Evolutionary conservation across 2,329 filamentous ascomycete species (phyloP), one percentile per base, ranked within the genome.

Genomic region (Didymella segeticola): DNA sequence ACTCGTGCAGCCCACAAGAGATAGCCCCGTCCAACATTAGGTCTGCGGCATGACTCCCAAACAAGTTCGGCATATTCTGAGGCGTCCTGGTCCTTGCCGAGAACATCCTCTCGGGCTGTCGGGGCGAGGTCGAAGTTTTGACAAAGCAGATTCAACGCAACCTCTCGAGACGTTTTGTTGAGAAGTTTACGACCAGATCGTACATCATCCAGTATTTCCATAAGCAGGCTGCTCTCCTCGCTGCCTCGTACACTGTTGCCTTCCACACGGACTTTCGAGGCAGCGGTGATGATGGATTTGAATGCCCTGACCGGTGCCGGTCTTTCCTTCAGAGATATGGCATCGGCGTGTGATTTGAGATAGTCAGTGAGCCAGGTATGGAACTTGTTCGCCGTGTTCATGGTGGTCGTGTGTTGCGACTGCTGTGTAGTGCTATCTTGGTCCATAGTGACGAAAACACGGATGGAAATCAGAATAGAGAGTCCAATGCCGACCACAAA

Each of bases 391-490:
- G 91, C 89, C 66, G 89, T 93, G 55, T 80, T 85, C 79, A 92
- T 86, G 0, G 91, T 96, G 5, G 84, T 83, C 60, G 84, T 83
- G 71, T 93, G 89, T 63, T 96, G 90, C 54, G 84, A 91, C 69
- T 96, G 90, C 64, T 96, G 91, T 0, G 90, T 93, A 4, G 89
- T 93, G 64, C 86, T 91, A 11, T 89, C 86, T 64, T 92, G 88
- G 26, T 84, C 86, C 1, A 88, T 89, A 36, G 87, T 84, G 14
- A 96, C 78, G 65, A 96, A 93, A 8, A 87, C 83, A 37, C 88
- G 84, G 17, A 98, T 79, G 2, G 91, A 92, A 3, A 92, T 86
- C 3, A 98, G 78, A 0, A 89, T 89, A 1, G 91, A 91, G 15
- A 97, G 78, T 1, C 89, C 83, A 59, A 93, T 89, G 0, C 93